Evolutionary conservation across 2,329 filamentous ascomycete species (phyloP).

Genomic region (Botrytis pseudocinerea): DNA sequence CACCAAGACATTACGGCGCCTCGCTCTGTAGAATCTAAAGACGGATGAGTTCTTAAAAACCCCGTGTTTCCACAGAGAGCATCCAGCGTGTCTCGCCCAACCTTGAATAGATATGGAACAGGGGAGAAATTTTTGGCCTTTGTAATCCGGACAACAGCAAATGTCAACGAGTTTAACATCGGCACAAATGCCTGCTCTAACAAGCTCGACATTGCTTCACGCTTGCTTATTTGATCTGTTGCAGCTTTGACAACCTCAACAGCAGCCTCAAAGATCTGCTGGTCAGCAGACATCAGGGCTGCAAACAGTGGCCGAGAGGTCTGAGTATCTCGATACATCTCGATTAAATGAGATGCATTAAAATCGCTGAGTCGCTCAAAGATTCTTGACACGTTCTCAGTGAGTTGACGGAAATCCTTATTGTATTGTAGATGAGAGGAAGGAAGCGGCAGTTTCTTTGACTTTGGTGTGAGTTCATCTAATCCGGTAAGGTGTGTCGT

Average conservation of each 20-base stretch:
- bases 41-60: conserved; percentile 42
- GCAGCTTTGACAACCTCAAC: conserved; percentile 81
- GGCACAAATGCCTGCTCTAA: conserved; percentile 48
- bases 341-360: conserved; percentile 64
- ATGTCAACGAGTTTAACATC: conserved; percentile 49
- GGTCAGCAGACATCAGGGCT: conserved; percentile 77
- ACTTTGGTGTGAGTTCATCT: conserved; percentile 61
- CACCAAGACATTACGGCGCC: conserved; percentile 67
- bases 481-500: conserved; percentile 69
- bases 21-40: conserved; percentile 39
- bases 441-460: conserved; percentile 44
- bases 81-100: conserved; percentile 57
- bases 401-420: conserved; percentile 62
- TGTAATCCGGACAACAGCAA: conserved; percentile 47
- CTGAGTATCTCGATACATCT: conserved; percentile 66
- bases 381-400: conserved; percentile 66
- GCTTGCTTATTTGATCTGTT: conserved; percentile 62
- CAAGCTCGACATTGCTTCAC: conserved; percentile 51
- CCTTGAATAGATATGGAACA: conserved; percentile 57
- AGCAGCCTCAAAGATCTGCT: conserved; percentile 75
- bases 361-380: conserved; percentile 81
- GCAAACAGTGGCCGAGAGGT: conserved; percentile 75
- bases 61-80: conserved; percentile 59
- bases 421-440: conserved; percentile 75
- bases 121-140: conserved; percentile 54